Base-by-base conservation (phyloP, 768 basidiomycete genomes). In the Pisolithus tinctorius region DNA sequence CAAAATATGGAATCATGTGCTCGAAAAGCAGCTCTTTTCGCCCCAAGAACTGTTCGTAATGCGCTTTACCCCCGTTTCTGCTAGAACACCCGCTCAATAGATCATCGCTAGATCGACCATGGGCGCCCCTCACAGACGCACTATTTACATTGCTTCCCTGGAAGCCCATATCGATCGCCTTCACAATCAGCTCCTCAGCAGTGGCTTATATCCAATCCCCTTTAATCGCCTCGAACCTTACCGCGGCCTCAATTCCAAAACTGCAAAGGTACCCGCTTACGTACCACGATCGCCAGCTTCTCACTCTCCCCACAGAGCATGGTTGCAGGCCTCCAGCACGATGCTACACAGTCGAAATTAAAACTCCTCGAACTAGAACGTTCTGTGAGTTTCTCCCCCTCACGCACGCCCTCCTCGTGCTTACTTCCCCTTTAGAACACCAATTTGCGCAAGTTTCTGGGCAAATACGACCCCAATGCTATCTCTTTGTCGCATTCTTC, bases 1-100 rank as follows among this genome's bases (percentile, higher is more conserved):
- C 16, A 84, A 81, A 61, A 84, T 85, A 14, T 89, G 87, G 87
- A 84, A 83, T 45, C 87, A 87, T 55, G 79, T 81, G 1, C 77
- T 87, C 51, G 87, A 89, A 66, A 87, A 87, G 61, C 73, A 73
- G 13, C 71, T 88, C 25, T 88, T 88, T 65, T 74, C 69, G 6
- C 75, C 84, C 0, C 76, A 78, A 45, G 86, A 89, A 63, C 61
- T 89, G 83, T 85, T 55, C 46, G 77, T 74, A 20, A 36, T 37
- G 42, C 29, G 25, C 2, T 43, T 44, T 50, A 31, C 45, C 37
- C 20, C 7, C 30, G 20, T 36, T 51, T 47, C 37, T 41, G 20
- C 49, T 16, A 30, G 9, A 25, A 34, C 11, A 14, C 11, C 34
- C 36, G 4, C 4, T 45, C 26, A 46, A 4, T 27, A 27, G 40